Base-by-base conservation (phyloP, 2,329 filamentous ascomycete genomes). In the Zasmidium cellare region DNA sequence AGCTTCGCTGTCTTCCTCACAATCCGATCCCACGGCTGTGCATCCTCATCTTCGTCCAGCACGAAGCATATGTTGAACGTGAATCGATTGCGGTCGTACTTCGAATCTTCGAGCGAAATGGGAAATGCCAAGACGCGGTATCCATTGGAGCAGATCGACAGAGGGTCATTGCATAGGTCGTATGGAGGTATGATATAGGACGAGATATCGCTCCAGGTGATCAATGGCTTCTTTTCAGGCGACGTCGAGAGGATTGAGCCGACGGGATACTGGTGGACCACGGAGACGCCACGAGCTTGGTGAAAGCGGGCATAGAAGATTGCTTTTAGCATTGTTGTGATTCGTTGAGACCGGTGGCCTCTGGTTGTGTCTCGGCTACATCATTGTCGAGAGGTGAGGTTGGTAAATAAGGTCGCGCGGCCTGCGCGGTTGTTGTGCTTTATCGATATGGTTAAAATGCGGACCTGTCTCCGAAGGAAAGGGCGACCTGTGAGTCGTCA, bases 21-120 rank as follows among this genome's bases (percentile, higher is more conserved):
- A 28, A 97, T 90, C 63, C 87, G 87, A 74, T 68, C 60, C 67
- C 69, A 73, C 91, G 96, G 31, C 87, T 88, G 50, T 84, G 84
- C 72, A 89, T 96, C 90, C 3, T 72, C 72, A 14, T 82, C 79
- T 56, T 86, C 83, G 51, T 89, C 84, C 51, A 96, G 81, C 24
- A 96, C 88, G 46, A 97, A 80, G 58, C 91, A 92, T 71, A 97
- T 96, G 75, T 97, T 97, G 84, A 97, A 99, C 71, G 97, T 96
- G 80, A 97, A 97, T 58, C 94, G 88, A 70, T 89, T 86, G 71
- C 97, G 96, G 66, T 88, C 88, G 55, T 87, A 83, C 63, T 92
- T 85, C 44, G 87, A 58, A 64, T 91, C 84, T 52, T 88, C 86
- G 71, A 97, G 91, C 71, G 91, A 93, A 53, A 97, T 88, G 0